phyloP scores from a whole-genome alignment of 108 stramenopile species.

The Heterococcus sp. region DNA sequence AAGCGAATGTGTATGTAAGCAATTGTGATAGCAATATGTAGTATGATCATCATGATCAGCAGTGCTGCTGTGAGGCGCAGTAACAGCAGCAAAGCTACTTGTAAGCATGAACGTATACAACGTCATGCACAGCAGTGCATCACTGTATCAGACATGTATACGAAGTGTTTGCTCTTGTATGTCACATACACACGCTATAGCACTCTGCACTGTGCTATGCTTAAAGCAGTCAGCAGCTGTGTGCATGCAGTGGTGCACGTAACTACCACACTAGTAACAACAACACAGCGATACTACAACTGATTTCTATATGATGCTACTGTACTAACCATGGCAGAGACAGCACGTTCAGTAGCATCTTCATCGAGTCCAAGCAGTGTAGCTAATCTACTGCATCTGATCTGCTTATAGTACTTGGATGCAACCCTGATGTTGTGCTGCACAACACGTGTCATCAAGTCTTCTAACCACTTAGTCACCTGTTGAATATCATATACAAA shows the following conservation, averaged over 20 bases:
- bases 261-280: not conserved
- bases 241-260: conserved; percentile 28
- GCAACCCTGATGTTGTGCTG: conserved; percentile 94
- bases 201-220: not conserved
- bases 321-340: conserved; percentile 77
- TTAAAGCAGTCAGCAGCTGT: not conserved
- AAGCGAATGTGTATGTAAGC: no score
- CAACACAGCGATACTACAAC: not conserved
- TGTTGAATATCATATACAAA: no score
- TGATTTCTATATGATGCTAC: not conserved
- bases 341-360: conserved; percentile 69
- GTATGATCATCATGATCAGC: not conserved
- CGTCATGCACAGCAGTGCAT: no score
- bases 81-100: not conserved
- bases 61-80: not conserved
- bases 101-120: no score
- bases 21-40: not conserved
- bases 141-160: not conserved
- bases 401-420: conserved; percentile 81
- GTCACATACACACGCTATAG: not conserved
- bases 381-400: conserved; percentile 76
- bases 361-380: conserved; percentile 73
- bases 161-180: not conserved
- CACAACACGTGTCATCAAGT: conserved; percentile 80
- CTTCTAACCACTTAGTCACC: conserved; percentile 45